phyloP scores from a whole-genome alignment of 805 yeast genomes.

The Yarrowia divulgata region DNA sequence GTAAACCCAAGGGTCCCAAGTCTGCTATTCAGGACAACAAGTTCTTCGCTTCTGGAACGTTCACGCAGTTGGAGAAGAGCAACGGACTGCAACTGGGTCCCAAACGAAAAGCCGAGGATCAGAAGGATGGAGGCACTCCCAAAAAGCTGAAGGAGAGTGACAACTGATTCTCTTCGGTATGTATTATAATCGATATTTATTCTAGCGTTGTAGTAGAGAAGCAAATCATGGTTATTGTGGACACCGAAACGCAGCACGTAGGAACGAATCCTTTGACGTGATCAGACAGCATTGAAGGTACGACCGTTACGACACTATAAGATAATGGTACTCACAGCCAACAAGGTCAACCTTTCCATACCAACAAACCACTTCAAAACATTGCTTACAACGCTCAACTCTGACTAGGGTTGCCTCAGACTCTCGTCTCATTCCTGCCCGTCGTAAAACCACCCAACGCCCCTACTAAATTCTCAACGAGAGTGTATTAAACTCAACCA shows the following conservation, averaged over 20 bases:
- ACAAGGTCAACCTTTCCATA: too few relatives aligned
- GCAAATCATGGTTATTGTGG: too few relatives aligned
- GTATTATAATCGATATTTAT: constrained; percentile 12
- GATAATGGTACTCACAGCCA: too few relatives aligned
- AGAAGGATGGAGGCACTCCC: background rate
- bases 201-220: too few relatives aligned
- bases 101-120: constrained; percentile 22
- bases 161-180: background rate
- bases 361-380: too few relatives aligned
- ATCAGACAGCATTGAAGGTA: too few relatives aligned
- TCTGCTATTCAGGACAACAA: background rate
- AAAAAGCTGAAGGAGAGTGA: constrained; percentile 25
- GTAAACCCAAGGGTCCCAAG: constrained; percentile 8
- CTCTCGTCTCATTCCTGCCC: background rate
- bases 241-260: too few relatives aligned
- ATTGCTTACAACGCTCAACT: too few relatives aligned
- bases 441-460: background rate
- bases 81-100: constrained; percentile 23
- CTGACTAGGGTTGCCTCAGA: too few relatives aligned
- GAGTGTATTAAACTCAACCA: background rate
- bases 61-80: constrained; percentile 27
- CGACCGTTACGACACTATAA: too few relatives aligned
- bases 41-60: constrained; percentile 31
- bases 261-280: too few relatives aligned
- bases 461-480: background rate